Base-by-base conservation (phyloP, 352 stramenopile genomes). In the Stramenopiles sp. region DNA sequence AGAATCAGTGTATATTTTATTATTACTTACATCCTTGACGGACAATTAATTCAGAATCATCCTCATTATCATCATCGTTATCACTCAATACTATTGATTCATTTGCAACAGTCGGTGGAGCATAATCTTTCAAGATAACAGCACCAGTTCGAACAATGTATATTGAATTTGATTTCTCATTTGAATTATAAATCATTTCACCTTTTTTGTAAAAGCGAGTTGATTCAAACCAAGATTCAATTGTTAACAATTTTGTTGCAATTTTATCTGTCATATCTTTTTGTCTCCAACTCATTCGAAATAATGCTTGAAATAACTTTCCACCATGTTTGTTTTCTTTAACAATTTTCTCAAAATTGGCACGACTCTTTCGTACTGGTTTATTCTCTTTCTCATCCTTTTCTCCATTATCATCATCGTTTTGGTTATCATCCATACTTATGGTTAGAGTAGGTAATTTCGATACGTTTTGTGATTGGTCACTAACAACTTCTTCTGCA, bases 21-120 rank as follows among this genome's bases (percentile, higher is more conserved):
- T 74, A 7, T 78, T 0, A 78, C 0, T 53, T 27, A 0, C 0
- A 80, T 7, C n/a, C 78, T 79, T n/a, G 29, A 78, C 23, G 1
- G 83, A 83, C 1, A 92, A 84, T n/a, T 83, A 80, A 84, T 93
- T 92, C 78, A 93, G 92, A 74, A 87, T n/a, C n/a, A n/a, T n/a
- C n/a, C n/a, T n/a, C n/a, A n/a, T n/a, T n/a, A n/a, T n/a, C n/a
- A n/a, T n/a, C n/a, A n/a, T n/a, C n/a, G n/a, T n/a, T 23, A 27
- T 27, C 53, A 23, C 27, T 69, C 53, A 20, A 27, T 23, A 69
- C 53, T 23, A 69, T 69, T 23, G 27, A 23, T 69, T 69, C 53
- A 27, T 69, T 27, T 69, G 20, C 53, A 23, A 27, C 20, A 69
- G 20, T 27, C 20, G 53, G 20, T 20, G 53, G 27, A 27, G 20